Percentiles rank a stretch among this genome's conserved stretches.
These are phyloP conservation scores for Parafenestella ontariensis DNA, from an alignment of 2,329 filamentous ascomycete species.

Conservation along the genomic window DNA sequence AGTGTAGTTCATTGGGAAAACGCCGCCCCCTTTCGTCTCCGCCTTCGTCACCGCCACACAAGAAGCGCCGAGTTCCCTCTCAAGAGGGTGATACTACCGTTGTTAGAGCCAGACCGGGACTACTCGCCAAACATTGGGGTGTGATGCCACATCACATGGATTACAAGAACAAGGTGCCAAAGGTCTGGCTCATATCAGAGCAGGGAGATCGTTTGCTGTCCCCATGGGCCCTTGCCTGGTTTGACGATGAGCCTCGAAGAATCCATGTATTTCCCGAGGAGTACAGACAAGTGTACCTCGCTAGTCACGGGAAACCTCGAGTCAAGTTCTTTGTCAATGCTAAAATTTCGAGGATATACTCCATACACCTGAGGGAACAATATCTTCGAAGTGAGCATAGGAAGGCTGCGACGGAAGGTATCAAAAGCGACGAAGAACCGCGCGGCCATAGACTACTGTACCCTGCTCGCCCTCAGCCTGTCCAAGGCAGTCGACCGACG, in stretches of 20 bases:
- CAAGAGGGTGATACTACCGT: background rate
- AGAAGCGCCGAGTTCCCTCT: background rate
- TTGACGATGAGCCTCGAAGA: background rate
- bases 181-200: background rate
- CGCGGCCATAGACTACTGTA: background rate
- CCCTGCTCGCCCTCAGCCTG: background rate
- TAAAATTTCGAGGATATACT: too few relatives aligned
- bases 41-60: background rate
- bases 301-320: background rate
- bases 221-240: background rate
- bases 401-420: too few relatives aligned
- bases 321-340: background rate
- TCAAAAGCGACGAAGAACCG: too few relatives aligned
- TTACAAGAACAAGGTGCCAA: background rate
- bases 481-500: background rate
- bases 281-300: background rate
- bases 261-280: background rate
- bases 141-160: background rate
- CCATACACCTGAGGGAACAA: too few relatives aligned
- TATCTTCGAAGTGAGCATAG: too few relatives aligned
- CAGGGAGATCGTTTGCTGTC: background rate
- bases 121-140: background rate
- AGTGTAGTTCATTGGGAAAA: background rate
- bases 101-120: background rate
- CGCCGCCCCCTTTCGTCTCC: too few relatives aligned